Evolutionary conservation across 805 yeast species (phyloP).

Genomic region (Hanseniaspora valbyensis): DNA sequence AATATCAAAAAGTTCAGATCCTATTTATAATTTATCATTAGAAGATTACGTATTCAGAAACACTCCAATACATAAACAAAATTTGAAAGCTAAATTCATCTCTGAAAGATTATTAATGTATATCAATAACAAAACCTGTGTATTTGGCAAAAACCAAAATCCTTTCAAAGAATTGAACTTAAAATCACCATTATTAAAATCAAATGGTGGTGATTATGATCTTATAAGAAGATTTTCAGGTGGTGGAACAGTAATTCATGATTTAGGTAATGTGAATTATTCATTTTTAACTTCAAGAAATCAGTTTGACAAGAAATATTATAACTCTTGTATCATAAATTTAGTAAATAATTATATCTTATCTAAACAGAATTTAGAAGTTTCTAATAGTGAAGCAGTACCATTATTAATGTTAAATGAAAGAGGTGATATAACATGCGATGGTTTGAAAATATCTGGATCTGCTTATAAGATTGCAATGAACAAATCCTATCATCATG

Average conservation of each 20-base stretch:
- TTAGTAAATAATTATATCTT: conserved; percentile 19
- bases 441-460: conserved; percentile 61
- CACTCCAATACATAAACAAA: conserved; percentile 36
- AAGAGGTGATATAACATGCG: conserved; percentile 62
- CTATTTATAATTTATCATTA: conserved; percentile 65
- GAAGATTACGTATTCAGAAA: conserved; percentile 66
- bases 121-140: conserved; percentile 73
- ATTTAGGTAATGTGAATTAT: conserved; percentile 76
- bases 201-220: conserved; percentile 45
- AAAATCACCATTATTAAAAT: conserved; percentile 27
- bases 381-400: conserved; percentile 9
- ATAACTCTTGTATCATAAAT: conserved; percentile 39
- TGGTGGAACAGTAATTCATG: conserved; percentile 97
- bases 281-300: conserved; percentile 63
- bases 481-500: conserved; percentile 85
- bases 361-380: conserved; percentile 2
- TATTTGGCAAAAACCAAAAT: conserved; percentile 90
- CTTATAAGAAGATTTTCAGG: conserved; percentile 74
- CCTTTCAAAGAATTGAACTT: conserved; percentile 82
- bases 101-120: conserved; percentile 58
- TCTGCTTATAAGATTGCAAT: conserved; percentile 80
- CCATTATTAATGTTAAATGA: conserved; percentile 42
- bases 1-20: conserved; percentile 30
- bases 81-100: conserved; percentile 18
- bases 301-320: conserved; percentile 49